Conservation (phyloP, 2,329 filamentous ascomycete species). For the Aspergillus unguis region DNA sequence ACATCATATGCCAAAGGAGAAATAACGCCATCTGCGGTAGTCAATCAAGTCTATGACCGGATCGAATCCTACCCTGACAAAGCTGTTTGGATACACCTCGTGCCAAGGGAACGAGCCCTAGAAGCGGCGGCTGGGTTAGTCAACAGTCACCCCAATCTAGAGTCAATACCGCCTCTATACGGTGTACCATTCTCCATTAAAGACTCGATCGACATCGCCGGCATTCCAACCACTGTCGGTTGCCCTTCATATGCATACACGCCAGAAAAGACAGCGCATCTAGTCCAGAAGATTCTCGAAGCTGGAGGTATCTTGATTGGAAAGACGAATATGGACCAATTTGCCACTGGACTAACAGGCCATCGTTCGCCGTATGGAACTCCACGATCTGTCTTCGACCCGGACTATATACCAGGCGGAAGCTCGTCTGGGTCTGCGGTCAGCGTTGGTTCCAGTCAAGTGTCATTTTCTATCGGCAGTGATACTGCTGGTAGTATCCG, state of each 20-base stretch:
- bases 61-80: too few relatives aligned
- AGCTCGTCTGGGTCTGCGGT: slow-evolving; percentile 7
- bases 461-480: slow-evolving; percentile 5
- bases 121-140: too few relatives aligned
- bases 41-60: too few relatives aligned
- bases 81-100: too few relatives aligned
- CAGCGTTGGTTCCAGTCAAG: background rate
- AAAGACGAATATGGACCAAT: slow-evolving; percentile 6
- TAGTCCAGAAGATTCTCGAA: background rate
- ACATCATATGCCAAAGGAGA: too few relatives aligned
- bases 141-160: too few relatives aligned
- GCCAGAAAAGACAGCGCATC: background rate
- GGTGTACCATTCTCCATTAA: slow-evolving; percentile 7
- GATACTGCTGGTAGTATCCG: slow-evolving; percentile 5
- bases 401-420: background rate
- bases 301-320: slow-evolving; percentile 3
- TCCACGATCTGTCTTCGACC: background rate
- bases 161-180: background rate
- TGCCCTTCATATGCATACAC: background rate
- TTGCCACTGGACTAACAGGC: slow-evolving; percentile 1
- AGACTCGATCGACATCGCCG: slow-evolving; percentile 3
- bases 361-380: slow-evolving; percentile 3
- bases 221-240: slow-evolving; percentile 1
- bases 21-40: too few relatives aligned
- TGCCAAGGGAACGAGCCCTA: too few relatives aligned